phyloP scores from a whole-genome alignment of 768 basidiomycete genomes.

The Boletus coccyginus region DNA sequence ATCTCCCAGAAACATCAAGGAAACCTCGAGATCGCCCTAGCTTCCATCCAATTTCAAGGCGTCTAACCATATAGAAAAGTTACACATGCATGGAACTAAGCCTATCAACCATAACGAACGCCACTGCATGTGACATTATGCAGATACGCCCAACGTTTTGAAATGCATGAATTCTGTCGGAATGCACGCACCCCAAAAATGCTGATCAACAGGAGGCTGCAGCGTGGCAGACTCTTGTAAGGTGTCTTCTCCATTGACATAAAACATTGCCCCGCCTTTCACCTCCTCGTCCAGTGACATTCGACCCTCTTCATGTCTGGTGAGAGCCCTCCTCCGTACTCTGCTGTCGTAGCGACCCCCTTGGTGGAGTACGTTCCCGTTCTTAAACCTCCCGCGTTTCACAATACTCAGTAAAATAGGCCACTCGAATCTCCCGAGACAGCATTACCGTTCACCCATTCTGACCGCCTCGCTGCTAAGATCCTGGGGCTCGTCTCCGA shows the following conservation, averaged over 20 bases:
- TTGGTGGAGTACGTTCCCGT: not conserved
- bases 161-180: not conserved
- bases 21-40: not conserved
- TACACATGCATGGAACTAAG: too few species aligned
- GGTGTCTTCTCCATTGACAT: not conserved
- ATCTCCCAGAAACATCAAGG: constrained; percentile 3
- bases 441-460: constrained; percentile 8
- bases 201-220: constrained; percentile 4
- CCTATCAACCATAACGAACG: not conserved
- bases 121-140: constrained; percentile 1
- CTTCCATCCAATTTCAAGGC: not conserved
- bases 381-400: not conserved
- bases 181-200: not conserved
- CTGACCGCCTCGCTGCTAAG: constrained; percentile 1
- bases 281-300: not conserved
- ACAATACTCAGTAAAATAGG: not conserved
- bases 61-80: not conserved
- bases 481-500: constrained; percentile 14
- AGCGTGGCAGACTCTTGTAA: not conserved
- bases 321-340: constrained; percentile 20
- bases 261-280: not conserved
- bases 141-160: constrained; percentile 1
- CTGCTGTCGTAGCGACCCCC: not conserved
- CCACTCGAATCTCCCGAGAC: not conserved
- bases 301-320: constrained; percentile 2